Evolutionary conservation across 148 eudicot genomes (phyloP), one percentile per base, ranked within the genome.

Genomic region (Mesembryanthemum crystallinum): DNA sequence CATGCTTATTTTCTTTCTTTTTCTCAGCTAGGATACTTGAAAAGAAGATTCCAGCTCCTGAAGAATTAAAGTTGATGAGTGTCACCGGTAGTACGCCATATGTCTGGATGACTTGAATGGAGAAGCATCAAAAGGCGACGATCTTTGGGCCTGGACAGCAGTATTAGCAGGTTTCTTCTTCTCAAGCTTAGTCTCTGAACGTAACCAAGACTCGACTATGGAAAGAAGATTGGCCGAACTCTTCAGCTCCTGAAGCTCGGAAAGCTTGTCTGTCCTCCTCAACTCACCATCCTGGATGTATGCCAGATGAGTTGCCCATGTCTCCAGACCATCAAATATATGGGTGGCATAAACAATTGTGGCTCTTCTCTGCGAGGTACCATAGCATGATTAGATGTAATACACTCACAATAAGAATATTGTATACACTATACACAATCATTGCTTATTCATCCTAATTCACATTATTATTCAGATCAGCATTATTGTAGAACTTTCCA

Each of bases 281-380:
- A 92, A 71, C 45, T 81, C 84, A 9, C 99, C 99, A 7, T 86
- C 91, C 76, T 92, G 99, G 77, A 95, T 90, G 83, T 95, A 95
- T 20, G 92, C 99, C 62, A 95, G 85, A 86, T 95, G 90, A 23
- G 97, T 92, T 21, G 99, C 97, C 97, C 98, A 94, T 32, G 91
- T 85, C 86, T 94, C 98, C 74, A 94, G 74, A 51, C 99, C 99
- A 78, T 95, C 99, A 78, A 95, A 94, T 25, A 95, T 95, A 78
- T 92, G 99, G 51, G 99, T 95, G 43, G 99, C 94, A 81, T 95
- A 95, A 25, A 95, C 97, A 74, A 95, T 85, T 39, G 97, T 95
- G 39, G 99, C 92, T 88, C 97, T 94, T 86, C 99, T 90, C 99
- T 95, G 86, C 27, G 76, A 73, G 66, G 30, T 23, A 30, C 14